phyloP scores from a whole-genome alignment of 257 asterid genomes.

The Osmanthus fragrans region DNA sequence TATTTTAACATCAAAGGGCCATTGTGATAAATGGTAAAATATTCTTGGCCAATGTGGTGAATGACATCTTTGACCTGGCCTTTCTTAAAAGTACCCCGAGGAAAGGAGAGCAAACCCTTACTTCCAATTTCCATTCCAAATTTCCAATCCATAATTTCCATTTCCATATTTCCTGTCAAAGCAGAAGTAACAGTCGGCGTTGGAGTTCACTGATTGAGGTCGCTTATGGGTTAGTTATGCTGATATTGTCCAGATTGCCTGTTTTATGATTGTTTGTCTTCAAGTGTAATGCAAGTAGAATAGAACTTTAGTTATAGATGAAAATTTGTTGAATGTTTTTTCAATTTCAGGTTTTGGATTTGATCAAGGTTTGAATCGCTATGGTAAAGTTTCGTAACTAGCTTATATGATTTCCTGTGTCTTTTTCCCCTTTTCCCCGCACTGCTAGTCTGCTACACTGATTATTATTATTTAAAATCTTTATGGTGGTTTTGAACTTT shows the following conservation, averaged over 20 bases:
- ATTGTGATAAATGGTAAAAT: too few relatives aligned
- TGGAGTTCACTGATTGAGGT: too few relatives aligned
- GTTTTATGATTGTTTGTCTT: not conserved
- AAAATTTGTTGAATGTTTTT: not conserved
- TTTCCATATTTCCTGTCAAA: too few relatives aligned
- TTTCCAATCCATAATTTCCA: too few relatives aligned
- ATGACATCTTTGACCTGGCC: too few relatives aligned
- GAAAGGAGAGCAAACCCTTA: too few relatives aligned
- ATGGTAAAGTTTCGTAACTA: not conserved
- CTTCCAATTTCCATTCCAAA: too few relatives aligned
- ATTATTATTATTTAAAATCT: not conserved
- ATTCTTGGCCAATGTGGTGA: too few relatives aligned
- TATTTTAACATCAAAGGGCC: too few relatives aligned
- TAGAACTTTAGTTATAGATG: not conserved
- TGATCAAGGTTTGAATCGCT: not conserved
- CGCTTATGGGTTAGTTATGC: not conserved
- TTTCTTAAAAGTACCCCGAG: too few relatives aligned
- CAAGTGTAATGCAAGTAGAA: not conserved
- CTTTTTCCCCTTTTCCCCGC: not conserved
- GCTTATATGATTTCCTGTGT: not conserved
- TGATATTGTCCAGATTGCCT: not conserved
- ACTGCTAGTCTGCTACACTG: not conserved
- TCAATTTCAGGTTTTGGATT: not conserved
- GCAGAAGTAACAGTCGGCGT: too few relatives aligned
- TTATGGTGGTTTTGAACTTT: not conserved